Conservation (phyloP, 2,329 filamentous ascomycete species). For the Exophiala oligosperma region DNA sequence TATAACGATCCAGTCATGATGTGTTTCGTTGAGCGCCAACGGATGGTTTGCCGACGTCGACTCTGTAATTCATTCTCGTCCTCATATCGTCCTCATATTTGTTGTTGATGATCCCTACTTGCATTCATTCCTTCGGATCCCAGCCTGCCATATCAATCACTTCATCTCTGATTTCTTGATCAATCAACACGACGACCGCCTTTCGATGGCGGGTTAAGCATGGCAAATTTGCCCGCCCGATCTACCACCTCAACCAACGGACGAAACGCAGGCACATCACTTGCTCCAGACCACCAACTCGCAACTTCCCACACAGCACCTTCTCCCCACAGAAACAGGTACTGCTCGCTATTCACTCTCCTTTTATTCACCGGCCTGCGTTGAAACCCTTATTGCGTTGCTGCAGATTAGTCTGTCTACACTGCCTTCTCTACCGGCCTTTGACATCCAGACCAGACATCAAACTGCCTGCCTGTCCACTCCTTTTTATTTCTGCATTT, state of each 20-base stretch:
- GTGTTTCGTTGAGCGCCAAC: neutral
- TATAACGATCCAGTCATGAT: neutral
- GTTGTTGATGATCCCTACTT: neutral
- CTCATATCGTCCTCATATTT: neutral
- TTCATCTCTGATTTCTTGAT: slow-evolving; percentile 3
- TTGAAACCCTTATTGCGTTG: slow-evolving; percentile 12
- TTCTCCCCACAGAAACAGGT: slow-evolving; percentile 25
- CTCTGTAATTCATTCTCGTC: neutral
- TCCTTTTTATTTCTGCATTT: slow-evolving; percentile 4
- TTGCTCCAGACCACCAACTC: slow-evolving; percentile 27
- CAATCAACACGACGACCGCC: slow-evolving; percentile 11
- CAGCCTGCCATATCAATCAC: neutral
- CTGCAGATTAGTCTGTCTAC: slow-evolving; percentile 10
- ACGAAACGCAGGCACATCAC: slow-evolving; percentile 33
- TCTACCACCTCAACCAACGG: slow-evolving; percentile 25
- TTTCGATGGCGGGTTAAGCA: slow-evolving; percentile 30
- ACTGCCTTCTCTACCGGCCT: slow-evolving; percentile 3
- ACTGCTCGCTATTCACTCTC: slow-evolving; percentile 16
- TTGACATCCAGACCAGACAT: neutral
- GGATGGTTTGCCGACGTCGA: slow-evolving; percentile 1
- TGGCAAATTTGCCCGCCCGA: slow-evolving; percentile 28
- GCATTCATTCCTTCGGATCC: neutral
- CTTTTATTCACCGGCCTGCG: slow-evolving; percentile 3
- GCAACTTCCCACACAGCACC: slow-evolving; percentile 30
- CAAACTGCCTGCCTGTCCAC: neutral